These are phyloP conservation scores for Barnettozyma siamensis DNA, from an alignment of 805 yeast genomes.

Conservation along the genomic window DNA sequence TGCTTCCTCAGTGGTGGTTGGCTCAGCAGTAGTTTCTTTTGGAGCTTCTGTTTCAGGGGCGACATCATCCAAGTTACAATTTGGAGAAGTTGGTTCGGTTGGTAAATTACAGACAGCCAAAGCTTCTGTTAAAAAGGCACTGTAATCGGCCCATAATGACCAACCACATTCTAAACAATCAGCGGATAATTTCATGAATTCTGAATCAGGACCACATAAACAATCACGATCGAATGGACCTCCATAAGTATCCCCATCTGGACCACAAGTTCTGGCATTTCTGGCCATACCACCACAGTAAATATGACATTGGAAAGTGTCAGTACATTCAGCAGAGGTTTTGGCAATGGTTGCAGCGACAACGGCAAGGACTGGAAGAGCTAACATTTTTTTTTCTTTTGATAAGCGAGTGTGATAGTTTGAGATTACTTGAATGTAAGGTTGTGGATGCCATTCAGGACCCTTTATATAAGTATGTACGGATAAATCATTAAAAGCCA, in stretches of 20 bases:
- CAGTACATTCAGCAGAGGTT: slow-evolving; percentile 3
- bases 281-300: slow-evolving; percentile 8
- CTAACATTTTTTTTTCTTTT: slow-evolving; percentile 1
- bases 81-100: slow-evolving; percentile 9
- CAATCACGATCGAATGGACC: slow-evolving; percentile 8
- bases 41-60: neutral
- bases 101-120: slow-evolving; percentile 7
- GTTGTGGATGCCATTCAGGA: no score
- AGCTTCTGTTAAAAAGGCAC: slow-evolving; percentile 3
- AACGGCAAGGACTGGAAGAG: slow-evolving; percentile 2
- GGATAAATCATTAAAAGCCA: no score
- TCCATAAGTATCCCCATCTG: slow-evolving; percentile 1
- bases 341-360: slow-evolving; percentile 1
- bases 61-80: neutral
- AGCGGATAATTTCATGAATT: slow-evolving; percentile 1
- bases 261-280: slow-evolving; percentile 6
- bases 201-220: slow-evolving; percentile 6
- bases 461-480: no score
- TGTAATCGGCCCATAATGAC: slow-evolving; percentile 8
- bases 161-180: slow-evolving; percentile 11
- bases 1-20: neutral
- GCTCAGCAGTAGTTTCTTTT: neutral
- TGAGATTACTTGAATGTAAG: no score
- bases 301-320: slow-evolving; percentile 4
- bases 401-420: no score